Conservation (phyloP, 306 rosid species). For the Cicer yamashitae region DNA sequence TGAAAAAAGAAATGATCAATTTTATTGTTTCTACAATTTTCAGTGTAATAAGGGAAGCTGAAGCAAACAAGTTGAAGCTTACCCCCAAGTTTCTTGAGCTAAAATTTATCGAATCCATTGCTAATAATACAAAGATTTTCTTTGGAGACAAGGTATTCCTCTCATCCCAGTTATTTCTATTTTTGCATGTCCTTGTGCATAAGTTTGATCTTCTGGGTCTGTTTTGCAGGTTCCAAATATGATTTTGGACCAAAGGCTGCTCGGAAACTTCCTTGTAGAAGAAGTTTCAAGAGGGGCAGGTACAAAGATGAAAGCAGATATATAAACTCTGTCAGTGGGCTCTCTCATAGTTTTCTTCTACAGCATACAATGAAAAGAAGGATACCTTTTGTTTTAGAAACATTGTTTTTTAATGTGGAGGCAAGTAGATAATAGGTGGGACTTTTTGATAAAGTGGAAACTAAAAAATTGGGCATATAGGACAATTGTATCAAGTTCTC, state of each 20-base stretch:
- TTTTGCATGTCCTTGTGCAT: neutral
- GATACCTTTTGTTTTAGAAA: neutral
- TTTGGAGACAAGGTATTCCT: constrained; percentile 87
- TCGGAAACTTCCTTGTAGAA: constrained; percentile 77
- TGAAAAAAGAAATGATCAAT: constrained; percentile 11
- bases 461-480: neutral
- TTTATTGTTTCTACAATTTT: constrained; percentile 35
- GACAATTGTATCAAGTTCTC: neutral
- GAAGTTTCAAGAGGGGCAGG: constrained; percentile 48
- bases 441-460: constrained; percentile 2
- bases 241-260: constrained; percentile 83
- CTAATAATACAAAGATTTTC: constrained; percentile 88
- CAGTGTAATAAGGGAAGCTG: constrained; percentile 82
- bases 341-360: constrained; percentile 16
- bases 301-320: constrained; percentile 30
- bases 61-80: constrained; percentile 91
- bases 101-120: constrained; percentile 78
- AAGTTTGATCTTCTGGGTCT: constrained; percentile 41
- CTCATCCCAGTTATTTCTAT: neutral
- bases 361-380: neutral
- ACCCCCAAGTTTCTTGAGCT: constrained; percentile 94
- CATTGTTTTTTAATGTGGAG: neutral
- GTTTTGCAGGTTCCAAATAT: constrained; percentile 77
- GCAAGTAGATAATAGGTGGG: constrained; percentile 24
- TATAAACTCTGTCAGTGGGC: constrained; percentile 28